A percentile compares a stretch with the other conserved stretches of the same genome.
phyloP scores from a whole-genome alignment of 31 red algal genomes.

The Asparagopsis taxiformis region DNA sequence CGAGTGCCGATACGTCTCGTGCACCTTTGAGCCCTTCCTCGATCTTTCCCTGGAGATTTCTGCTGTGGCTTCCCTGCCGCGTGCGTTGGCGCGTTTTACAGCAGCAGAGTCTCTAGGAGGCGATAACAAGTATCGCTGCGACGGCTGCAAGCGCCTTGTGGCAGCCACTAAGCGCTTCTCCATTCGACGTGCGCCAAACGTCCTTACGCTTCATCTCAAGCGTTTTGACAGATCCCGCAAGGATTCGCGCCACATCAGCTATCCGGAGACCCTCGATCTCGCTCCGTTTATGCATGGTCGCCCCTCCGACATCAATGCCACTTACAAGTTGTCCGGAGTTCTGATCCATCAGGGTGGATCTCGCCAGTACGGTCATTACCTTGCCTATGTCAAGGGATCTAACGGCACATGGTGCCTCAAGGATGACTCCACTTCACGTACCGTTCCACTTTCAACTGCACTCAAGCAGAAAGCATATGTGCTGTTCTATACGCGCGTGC shows the following conservation, averaged over 20 bases:
- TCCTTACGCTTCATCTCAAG: conserved; percentile 89
- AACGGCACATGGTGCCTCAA: conserved; percentile 85
- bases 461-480: conserved; percentile 89
- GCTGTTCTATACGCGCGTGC: conserved; percentile 82
- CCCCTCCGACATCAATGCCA: neutral
- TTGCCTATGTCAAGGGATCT: conserved; percentile 55
- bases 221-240: conserved; percentile 73
- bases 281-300: conserved; percentile 46
- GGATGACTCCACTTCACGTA: conserved; percentile 56
- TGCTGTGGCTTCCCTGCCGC: conserved; percentile 15
- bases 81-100: conserved; percentile 62
- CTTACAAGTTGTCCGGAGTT: conserved; percentile 62
- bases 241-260: conserved; percentile 52
- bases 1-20: conserved; percentile 36
- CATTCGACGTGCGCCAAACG: conserved; percentile 70
- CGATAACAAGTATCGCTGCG: conserved; percentile 79
- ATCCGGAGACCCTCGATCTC: conserved; percentile 60
- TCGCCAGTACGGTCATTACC: conserved; percentile 74
- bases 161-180: conserved; percentile 67
- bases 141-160: conserved; percentile 37
- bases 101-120: conserved; percentile 74
- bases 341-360: conserved; percentile 77
- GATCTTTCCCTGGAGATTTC: conserved; percentile 84
- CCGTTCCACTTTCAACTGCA: conserved; percentile 28
- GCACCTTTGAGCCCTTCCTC: conserved; percentile 75